Percentiles rank a stretch among this genome's conserved stretches.
Conservation (phyloP, 2,329 filamentous ascomycete genomes). For the Calonectria hongkongensis region DNA sequence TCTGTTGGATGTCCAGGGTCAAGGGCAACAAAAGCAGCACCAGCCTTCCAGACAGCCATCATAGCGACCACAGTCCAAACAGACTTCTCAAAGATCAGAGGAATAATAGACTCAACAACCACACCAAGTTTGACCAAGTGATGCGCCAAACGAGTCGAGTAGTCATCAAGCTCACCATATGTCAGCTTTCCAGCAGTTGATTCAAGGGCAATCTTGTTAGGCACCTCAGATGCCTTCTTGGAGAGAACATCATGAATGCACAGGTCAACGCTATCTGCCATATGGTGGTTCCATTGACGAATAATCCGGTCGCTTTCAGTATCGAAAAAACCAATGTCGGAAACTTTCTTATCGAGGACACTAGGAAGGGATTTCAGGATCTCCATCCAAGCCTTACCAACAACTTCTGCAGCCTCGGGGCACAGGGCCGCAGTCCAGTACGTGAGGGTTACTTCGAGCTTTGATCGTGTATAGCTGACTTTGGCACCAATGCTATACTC, state of each 20-base stretch:
- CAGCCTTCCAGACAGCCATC: constrained; percentile 26
- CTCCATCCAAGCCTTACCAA: constrained; percentile 23
- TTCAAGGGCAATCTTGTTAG: constrained; percentile 16
- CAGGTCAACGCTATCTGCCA: constrained; percentile 2
- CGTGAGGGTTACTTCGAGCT: constrained; percentile 5
- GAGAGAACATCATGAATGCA: constrained; percentile 13
- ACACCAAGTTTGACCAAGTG: constrained; percentile 2
- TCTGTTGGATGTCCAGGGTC: constrained; percentile 22
- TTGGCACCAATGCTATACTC: constrained; percentile 17
- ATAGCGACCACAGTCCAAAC: constrained; percentile 28
- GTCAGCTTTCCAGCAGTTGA: constrained; percentile 14
- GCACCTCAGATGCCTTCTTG: background rate
- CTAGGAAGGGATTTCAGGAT: background rate
- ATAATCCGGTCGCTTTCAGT: constrained; percentile 7
- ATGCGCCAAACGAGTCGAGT: constrained; percentile 6
- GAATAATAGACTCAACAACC: background rate
- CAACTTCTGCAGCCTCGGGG: constrained; percentile 5
- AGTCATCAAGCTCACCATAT: constrained; percentile 8
- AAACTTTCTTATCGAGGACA: constrained; percentile 8
- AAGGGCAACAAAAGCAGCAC: constrained; percentile 25
- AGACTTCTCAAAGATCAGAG: constrained; percentile 25
- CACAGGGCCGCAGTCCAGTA: constrained; percentile 15
- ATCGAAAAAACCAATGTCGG: background rate
- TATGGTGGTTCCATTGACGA: constrained; percentile 12
- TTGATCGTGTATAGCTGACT: constrained; percentile 11